phyloP scores from a whole-genome alignment of 2,329 filamentous ascomycete genomes.

The Penicillium paneum region DNA sequence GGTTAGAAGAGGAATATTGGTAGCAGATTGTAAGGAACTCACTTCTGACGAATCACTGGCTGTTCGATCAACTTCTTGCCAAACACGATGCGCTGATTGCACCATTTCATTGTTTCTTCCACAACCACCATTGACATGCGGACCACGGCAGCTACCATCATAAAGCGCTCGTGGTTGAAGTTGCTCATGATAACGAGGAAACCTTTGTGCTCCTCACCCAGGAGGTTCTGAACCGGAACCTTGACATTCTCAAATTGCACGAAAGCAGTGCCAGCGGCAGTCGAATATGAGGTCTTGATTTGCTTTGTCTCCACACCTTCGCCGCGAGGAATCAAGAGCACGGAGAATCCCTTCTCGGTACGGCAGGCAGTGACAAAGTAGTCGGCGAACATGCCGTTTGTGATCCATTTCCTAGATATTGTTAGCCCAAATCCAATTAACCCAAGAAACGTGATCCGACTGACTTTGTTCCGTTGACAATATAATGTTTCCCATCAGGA shows the following conservation, averaged over 20 bases:
- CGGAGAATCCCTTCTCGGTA: conserved; percentile 74
- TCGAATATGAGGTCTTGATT: conserved; percentile 67
- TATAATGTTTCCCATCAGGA: conserved; percentile 69
- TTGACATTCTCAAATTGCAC: conserved; percentile 84
- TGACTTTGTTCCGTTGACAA: conserved; percentile 47
- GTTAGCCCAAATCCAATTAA: neutral
- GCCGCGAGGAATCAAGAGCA: conserved; percentile 69
- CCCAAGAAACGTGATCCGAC: neutral
- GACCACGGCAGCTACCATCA: conserved; percentile 66
- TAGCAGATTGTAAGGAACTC: conserved; percentile 23
- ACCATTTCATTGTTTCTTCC: conserved; percentile 85
- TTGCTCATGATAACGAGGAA: conserved; percentile 81
- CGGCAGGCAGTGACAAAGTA: conserved; percentile 80
- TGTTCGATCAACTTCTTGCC: conserved; percentile 78
- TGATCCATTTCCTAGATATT: conserved; percentile 77
- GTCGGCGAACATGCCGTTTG: conserved; percentile 74
- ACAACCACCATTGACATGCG: conserved; percentile 66
- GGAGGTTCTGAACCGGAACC: conserved; percentile 72
- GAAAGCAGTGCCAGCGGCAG: conserved; percentile 72
- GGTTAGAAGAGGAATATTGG: neutral
- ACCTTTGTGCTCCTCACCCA: conserved; percentile 81
- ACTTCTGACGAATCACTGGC: conserved; percentile 77
- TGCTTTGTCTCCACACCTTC: conserved; percentile 65
- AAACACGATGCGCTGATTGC: conserved; percentile 81
- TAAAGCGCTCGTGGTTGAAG: conserved; percentile 85